phyloP scores from a whole-genome alignment of 768 basidiomycete species.

The Boletus reticulatus region DNA sequence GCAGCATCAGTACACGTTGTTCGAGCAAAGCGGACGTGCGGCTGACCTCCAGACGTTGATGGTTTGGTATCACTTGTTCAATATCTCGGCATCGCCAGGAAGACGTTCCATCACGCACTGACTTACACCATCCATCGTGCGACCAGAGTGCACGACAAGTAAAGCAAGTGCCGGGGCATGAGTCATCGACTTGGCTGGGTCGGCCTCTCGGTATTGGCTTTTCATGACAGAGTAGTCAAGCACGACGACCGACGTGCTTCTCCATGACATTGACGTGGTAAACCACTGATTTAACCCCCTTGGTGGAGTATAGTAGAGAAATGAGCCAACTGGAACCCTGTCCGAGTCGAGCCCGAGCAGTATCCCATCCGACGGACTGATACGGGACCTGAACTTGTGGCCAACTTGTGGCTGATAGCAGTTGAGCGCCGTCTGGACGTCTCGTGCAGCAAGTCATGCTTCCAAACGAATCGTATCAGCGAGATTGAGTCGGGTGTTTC shows the following conservation, averaged over 20 bases:
- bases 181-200: background rate
- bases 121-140: background rate
- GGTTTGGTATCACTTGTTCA: constrained; percentile 37
- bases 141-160: background rate
- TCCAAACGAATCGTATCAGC: background rate
- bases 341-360: no score
- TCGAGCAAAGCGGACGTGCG: background rate
- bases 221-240: background rate
- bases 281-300: background rate
- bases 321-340: no score
- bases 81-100: constrained; percentile 39
- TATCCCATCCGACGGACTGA: background rate
- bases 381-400: background rate
- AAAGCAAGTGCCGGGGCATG: background rate
- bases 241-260: background rate
- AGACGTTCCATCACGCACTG: constrained; percentile 22
- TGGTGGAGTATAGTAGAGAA: background rate
- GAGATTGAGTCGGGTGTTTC: no score
- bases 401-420: background rate
- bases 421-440: background rate
- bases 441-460: constrained; percentile 14
- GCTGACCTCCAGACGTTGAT: constrained; percentile 42
- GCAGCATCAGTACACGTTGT: background rate
- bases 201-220: background rate
- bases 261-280: background rate